Evolutionary conservation across 306 rosid species (phyloP), one percentile per base, ranked within the genome.

Genomic region (Vigna angularis): DNA sequence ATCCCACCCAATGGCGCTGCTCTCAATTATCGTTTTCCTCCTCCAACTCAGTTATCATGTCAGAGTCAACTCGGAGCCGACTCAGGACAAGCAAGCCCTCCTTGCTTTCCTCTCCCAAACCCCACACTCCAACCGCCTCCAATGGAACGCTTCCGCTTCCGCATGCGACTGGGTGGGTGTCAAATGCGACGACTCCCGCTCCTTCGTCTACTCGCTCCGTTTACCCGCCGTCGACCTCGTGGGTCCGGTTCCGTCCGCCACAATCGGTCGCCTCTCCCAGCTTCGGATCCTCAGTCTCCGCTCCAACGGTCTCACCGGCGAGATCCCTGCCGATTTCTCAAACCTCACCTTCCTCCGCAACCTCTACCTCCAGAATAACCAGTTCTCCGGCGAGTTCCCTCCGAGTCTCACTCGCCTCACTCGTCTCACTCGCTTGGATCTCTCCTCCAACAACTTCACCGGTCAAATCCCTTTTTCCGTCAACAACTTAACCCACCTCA

Each of bases 161-260:
- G 97, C 87, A 45, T 96, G 99, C 90, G 70, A 74, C 22, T 96
- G 99, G 99, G 84, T 96, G 9, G 99, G 99, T 2, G 84, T 96
- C 9, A 22, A 3, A 45, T 96, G 99, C 45, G 93, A 89, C 56
- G 56, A 57, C 1, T 70, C 85, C 3, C 59, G 30, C 9, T 84
- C 98, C 24, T 91, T 15, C 28, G 98, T 96, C 0, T 80, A 62
- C 15, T 22, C 84, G 0, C 91, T 96, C 63, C 96, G 94, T 38
- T 80, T 96, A 1, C 99, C 99, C 1, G 99, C 89, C 3, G 99
- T 82, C 2, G 99, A 87, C 1, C 91, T 96, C 1, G 86, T 96
- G 58, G 99, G 99, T 7, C 56, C 56, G 50, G 78, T 93, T 80
- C 99, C 96, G 2, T 72, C 91, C 9, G 74, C 83, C 70, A 90